Percentiles rank a stretch among this genome's conserved stretches.
phyloP scores from a whole-genome alignment of 768 basidiomycete genomes.

The Macrolepiota albuminosa region DNA sequence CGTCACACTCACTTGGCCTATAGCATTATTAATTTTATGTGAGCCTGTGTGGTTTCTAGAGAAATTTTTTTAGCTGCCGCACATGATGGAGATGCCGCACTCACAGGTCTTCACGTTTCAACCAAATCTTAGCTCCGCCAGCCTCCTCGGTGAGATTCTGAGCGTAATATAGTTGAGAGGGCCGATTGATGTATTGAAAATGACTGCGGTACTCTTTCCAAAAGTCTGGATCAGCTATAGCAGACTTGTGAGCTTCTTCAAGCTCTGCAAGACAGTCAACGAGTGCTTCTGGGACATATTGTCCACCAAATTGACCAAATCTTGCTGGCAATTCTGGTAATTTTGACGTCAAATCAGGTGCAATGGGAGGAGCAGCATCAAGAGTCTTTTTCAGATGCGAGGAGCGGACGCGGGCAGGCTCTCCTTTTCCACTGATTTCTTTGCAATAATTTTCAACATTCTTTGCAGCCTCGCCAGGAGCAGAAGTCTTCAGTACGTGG shows the following conservation, averaged over 20 bases:
- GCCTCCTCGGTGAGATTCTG: constrained; percentile 85
- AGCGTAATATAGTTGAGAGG: constrained; percentile 87
- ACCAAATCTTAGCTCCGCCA: constrained; percentile 94
- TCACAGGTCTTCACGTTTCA: constrained; percentile 92
- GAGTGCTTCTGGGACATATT: constrained; percentile 96
- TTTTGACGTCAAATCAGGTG: constrained; percentile 27
- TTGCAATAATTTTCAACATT: constrained; percentile 72
- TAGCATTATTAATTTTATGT: constrained; percentile 99
- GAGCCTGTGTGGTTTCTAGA: constrained; percentile 94
- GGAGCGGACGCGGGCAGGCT: constrained; percentile 31
- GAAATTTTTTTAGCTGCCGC: constrained; percentile 5
- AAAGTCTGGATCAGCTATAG: constrained; percentile 84
- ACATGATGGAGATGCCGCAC: constrained; percentile 19
- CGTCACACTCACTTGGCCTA: constrained; percentile 68
- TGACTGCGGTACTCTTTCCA: constrained; percentile 87
- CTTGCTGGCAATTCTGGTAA: constrained; percentile 61
- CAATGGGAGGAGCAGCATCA: constrained; percentile 21
- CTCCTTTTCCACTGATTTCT: constrained; percentile 50
- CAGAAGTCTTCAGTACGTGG: constrained; percentile 65
- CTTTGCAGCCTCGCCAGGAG: constrained; percentile 38
- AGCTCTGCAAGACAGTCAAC: constrained; percentile 89
- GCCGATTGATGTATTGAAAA: constrained; percentile 93
- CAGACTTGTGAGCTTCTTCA: constrained; percentile 84
- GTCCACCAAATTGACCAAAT: constrained; percentile 95
- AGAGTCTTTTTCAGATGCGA: constrained; percentile 22